Evolutionary conservation across 75 land plant species (phyloP).

Genomic region (Azolla pinnata): DNA sequence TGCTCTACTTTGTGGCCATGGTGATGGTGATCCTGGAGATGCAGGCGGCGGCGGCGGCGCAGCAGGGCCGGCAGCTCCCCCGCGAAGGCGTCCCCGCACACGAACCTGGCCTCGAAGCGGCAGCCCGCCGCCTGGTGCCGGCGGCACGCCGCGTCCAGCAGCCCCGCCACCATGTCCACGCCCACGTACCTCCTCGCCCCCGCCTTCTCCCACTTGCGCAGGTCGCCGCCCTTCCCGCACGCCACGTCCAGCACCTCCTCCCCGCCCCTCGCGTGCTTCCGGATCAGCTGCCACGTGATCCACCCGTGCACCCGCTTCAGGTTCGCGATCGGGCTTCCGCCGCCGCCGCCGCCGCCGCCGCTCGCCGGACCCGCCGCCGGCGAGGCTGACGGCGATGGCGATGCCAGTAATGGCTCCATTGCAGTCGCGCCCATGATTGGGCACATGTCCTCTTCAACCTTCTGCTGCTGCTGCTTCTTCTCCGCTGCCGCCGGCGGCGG

Average conservation of each 20-base stretch:
- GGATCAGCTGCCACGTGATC: background rate
- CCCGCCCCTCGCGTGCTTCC: background rate
- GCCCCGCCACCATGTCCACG: background rate
- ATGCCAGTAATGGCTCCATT: too few species aligned
- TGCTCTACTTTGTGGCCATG: too few species aligned
- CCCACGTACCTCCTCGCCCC: slow-evolving; percentile 2
- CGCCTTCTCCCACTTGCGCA: slow-evolving; percentile 1
- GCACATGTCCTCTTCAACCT: too few species aligned
- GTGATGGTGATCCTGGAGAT: too few species aligned
- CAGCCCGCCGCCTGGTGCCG: background rate
- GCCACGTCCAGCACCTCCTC: slow-evolving; percentile 3
- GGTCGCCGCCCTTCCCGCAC: slow-evolving; percentile 3
- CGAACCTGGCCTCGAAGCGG: background rate
- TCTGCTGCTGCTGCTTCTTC: too few species aligned
- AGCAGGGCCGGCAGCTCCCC: background rate
- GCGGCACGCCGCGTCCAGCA: background rate
- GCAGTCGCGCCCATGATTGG: too few species aligned
- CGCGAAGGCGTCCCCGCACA: background rate
- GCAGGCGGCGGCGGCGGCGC: too few species aligned
- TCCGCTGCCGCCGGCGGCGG: too few species aligned
- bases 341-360: too few species aligned
- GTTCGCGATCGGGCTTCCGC: too few species aligned
- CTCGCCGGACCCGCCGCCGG: too few species aligned
- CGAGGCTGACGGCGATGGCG: too few species aligned
- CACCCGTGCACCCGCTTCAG: background rate